These are phyloP conservation scores for Penicillium sclerotigenum DNA, from an alignment of 2,329 filamentous ascomycete genomes.

Conservation along the genomic window DNA sequence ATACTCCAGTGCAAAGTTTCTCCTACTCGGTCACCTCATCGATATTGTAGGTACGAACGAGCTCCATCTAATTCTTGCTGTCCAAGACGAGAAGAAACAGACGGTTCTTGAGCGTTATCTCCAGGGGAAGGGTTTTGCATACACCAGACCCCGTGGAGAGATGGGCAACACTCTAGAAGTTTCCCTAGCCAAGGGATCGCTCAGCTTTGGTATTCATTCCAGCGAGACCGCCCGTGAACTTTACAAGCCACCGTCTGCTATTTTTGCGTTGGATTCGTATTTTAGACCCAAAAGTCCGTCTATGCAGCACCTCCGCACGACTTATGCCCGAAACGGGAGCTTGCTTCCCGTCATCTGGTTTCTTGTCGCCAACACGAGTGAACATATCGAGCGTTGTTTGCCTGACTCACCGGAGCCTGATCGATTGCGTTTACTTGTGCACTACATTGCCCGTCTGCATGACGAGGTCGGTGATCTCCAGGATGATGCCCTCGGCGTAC, in stretches of 20 bases:
- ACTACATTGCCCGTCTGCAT: constrained; percentile 33
- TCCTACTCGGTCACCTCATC: constrained; percentile 44
- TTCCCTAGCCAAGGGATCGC: constrained; percentile 34
- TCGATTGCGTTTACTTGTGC: constrained; percentile 34
- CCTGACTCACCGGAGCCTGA: constrained; percentile 36
- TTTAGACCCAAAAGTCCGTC: constrained; percentile 41
- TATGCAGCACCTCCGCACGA: constrained; percentile 40
- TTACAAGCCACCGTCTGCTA: constrained; percentile 37
- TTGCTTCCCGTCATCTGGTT: constrained; percentile 46
- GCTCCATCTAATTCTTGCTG: constrained; percentile 41
- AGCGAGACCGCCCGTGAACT: constrained; percentile 32
- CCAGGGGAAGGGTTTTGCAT: constrained; percentile 39
- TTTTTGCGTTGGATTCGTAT: constrained; percentile 45
- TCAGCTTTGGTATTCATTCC: constrained; percentile 39
- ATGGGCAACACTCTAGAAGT: constrained; percentile 37
- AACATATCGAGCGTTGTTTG: constrained; percentile 46
- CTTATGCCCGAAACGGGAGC: constrained; percentile 32
- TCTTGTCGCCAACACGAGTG: constrained; percentile 45
- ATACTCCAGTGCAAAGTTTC: constrained; percentile 48
- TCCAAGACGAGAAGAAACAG: constrained; percentile 35
- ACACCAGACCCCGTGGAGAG: constrained; percentile 31
- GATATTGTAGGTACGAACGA: constrained; percentile 34
- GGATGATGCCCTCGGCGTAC: constrained; percentile 40
- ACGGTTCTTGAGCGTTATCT: constrained; percentile 44
- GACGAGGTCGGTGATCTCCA: constrained; percentile 42